These are phyloP conservation scores for Pythium angustatum DNA, from an alignment of 352 stramenopile genomes.

Conservation along the genomic window DNA sequence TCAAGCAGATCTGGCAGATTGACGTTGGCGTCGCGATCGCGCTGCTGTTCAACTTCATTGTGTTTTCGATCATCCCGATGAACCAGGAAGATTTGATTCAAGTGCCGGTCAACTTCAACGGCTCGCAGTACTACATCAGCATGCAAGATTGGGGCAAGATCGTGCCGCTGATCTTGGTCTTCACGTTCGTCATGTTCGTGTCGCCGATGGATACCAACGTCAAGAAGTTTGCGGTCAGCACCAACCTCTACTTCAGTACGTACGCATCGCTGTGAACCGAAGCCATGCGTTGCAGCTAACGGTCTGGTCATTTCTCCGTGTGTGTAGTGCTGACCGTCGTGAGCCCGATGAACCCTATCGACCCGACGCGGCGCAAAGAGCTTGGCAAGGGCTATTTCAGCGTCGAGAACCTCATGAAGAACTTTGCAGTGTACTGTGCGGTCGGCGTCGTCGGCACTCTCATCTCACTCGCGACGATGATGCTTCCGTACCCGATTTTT, in stretches of 20 bases:
- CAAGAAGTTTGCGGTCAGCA: slow-evolving; percentile 78
- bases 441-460: slow-evolving; percentile 64
- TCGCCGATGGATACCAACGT: slow-evolving; percentile 65
- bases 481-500: slow-evolving; percentile 69
- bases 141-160: slow-evolving; percentile 58
- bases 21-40: slow-evolving; percentile 64
- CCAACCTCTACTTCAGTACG: slow-evolving; percentile 78
- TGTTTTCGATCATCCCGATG: slow-evolving; percentile 60
- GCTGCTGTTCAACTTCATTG: slow-evolving; percentile 70
- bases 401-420: slow-evolving; percentile 59
- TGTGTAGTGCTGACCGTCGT: slow-evolving; percentile 56
- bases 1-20: slow-evolving; percentile 75
- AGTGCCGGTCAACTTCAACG: slow-evolving; percentile 51
- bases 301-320: too few relatives aligned
- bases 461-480: slow-evolving; percentile 57
- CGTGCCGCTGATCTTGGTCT: slow-evolving; percentile 56
- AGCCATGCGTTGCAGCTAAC: too few relatives aligned
- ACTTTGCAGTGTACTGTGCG: slow-evolving; percentile 65
- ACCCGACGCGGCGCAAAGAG: slow-evolving; percentile 50
- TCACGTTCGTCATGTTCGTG: slow-evolving; percentile 65
- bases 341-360: slow-evolving; percentile 65
- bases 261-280: too few relatives aligned
- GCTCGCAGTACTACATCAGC: slow-evolving; percentile 64
- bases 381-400: slow-evolving; percentile 45
- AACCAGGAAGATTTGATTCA: slow-evolving; percentile 47